phyloP scores from a whole-genome alignment of 2,329 filamentous ascomycete species.

The Mycosphaerella sp. region DNA sequence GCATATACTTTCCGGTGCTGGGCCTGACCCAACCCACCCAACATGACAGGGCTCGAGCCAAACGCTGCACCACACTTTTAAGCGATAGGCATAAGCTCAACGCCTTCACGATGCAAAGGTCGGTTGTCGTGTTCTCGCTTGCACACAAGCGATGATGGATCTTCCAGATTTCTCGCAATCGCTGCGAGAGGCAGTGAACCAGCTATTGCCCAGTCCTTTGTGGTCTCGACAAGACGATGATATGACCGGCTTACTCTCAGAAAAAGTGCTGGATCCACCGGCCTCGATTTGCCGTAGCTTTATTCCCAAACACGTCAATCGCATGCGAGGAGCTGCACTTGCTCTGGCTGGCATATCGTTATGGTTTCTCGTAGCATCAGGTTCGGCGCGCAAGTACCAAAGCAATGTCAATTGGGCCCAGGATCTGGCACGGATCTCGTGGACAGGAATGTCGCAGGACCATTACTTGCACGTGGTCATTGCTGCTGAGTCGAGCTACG shows the following conservation, averaged over 20 bases:
- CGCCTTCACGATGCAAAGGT: too few relatives aligned
- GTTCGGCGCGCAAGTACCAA: not conserved
- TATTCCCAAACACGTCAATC: not conserved
- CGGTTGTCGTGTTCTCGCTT: not conserved
- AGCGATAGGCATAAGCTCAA: too few relatives aligned
- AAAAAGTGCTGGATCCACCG: not conserved
- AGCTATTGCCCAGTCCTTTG: not conserved
- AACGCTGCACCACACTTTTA: too few relatives aligned
- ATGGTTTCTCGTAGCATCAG: not conserved
- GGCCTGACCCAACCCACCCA: not conserved
- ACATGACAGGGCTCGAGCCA: not conserved
- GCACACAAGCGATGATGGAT: not conserved
- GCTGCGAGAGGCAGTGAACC: not conserved
- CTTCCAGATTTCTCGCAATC: not conserved
- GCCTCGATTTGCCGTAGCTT: not conserved
- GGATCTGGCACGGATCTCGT: not conserved
- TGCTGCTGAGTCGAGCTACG: slow-evolving; percentile 1
- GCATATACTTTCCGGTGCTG: not conserved
- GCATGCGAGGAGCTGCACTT: not conserved
- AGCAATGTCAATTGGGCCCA: not conserved
- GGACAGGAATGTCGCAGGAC: not conserved
- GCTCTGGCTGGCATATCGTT: not conserved
- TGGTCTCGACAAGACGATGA: not conserved
- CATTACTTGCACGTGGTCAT: slow-evolving; percentile 15
- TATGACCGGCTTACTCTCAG: not conserved